A percentile compares a stretch with the other conserved stretches of the same genome.
Evolutionary conservation across 2,329 filamentous ascomycete genomes (phyloP).

Genomic region (Fusarium odoratissimum): DNA sequence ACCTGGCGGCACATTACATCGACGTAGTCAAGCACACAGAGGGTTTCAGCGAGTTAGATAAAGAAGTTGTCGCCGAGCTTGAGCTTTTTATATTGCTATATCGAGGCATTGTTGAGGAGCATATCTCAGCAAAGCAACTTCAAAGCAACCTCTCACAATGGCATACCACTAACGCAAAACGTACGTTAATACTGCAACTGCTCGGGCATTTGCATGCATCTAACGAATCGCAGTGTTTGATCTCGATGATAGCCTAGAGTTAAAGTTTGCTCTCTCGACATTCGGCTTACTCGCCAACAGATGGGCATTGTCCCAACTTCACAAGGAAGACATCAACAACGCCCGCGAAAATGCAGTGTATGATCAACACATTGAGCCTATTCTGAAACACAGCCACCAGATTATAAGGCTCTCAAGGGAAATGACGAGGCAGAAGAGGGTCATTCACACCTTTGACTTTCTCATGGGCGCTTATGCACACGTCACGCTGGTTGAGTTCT

Average conservation of each 20-base stretch:
- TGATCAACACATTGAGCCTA: background rate
- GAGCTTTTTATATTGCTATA: background rate
- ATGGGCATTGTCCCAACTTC: background rate
- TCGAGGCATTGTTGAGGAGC: background rate
- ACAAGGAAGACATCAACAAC: accelerated
- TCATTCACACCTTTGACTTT: background rate
- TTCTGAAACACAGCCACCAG: background rate
- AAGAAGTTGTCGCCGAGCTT: background rate
- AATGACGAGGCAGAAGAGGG: background rate
- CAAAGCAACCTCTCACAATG: background rate
- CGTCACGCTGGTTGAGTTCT: background rate
- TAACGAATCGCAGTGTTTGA: background rate
- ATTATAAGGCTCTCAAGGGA: background rate
- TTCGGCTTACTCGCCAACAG: background rate
- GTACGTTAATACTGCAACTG: too few species aligned
- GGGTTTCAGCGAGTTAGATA: background rate
- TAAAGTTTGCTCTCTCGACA: background rate
- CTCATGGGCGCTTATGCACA: background rate
- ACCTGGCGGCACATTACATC: background rate
- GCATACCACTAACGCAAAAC: background rate
- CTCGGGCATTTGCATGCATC: background rate
- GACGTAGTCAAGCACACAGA: background rate
- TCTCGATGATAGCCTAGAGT: accelerated
- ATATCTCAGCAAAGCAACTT: background rate
- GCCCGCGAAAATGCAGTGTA: accelerated